Conservation (phyloP, 2,329 filamentous ascomycete genomes). For the Hawksworthiomyces lignivorus region DNA sequence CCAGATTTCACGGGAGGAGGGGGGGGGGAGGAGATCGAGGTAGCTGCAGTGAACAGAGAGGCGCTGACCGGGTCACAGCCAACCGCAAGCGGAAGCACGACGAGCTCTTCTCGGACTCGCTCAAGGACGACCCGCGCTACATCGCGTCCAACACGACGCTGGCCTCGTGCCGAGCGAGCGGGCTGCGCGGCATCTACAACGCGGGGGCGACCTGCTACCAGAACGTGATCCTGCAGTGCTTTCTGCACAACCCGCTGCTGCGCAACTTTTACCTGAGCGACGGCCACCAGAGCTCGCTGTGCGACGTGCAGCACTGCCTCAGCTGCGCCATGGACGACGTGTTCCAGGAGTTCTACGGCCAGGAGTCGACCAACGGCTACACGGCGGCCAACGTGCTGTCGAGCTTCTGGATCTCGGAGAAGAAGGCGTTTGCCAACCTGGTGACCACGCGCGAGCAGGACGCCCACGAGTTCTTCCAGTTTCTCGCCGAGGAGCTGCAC, state of each 20-base stretch:
- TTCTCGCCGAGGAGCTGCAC: constrained; percentile 85
- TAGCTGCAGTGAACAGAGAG: not conserved
- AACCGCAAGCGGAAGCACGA: constrained; percentile 70
- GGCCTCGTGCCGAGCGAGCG: constrained; percentile 61
- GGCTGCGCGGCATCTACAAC: constrained; percentile 88
- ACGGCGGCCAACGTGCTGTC: constrained; percentile 84
- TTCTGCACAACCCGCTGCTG: constrained; percentile 88
- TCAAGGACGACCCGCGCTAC: constrained; percentile 67
- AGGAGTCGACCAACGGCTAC: constrained; percentile 79
- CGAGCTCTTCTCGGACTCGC: constrained; percentile 55
- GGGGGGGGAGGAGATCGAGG: not conserved
- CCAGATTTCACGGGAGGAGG: no score
- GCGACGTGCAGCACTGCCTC: constrained; percentile 54
- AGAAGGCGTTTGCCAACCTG: constrained; percentile 62
- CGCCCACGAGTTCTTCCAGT: constrained; percentile 95
- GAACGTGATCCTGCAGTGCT: constrained; percentile 87
- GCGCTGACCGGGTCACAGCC: constrained; percentile 18
- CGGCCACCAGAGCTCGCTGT: constrained; percentile 74
- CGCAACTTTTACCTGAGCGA: constrained; percentile 89
- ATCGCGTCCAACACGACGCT: constrained; percentile 71
- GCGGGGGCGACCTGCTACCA: constrained; percentile 99
- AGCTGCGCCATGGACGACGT: constrained; percentile 67
- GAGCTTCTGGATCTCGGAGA: constrained; percentile 82
- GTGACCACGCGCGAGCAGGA: constrained; percentile 94
- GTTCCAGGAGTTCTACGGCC: constrained; percentile 62